Base-by-base conservation (phyloP, 768 basidiomycete species). In the Rhodosporidiobolus odoratus region DNA sequence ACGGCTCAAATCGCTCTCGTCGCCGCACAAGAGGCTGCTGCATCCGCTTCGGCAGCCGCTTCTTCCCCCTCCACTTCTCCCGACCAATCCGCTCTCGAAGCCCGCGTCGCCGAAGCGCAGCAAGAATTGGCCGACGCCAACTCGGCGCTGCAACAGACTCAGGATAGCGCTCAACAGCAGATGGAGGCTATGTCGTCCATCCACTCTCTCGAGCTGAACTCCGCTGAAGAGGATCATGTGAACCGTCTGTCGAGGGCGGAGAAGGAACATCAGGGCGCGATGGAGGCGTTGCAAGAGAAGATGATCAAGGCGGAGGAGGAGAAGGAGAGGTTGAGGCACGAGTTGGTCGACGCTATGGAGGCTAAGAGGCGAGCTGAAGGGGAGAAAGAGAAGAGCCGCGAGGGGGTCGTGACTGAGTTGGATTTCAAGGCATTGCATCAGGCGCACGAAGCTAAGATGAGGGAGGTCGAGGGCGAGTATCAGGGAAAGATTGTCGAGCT, bases 361-460 rank as follows among this genome's bases (percentile, higher is more conserved):
- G 60, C 45, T 15, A 56, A 47, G 38, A 4, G 57, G 9, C 19
- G 38, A 6, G 38, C 38, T 13, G 57, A 58, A 40, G 37, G 13
- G n/a, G 37, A 58, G n/a, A 40, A 16, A 40, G 25, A 38, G 57
- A 58, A 40, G 57, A 25, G 9, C 25, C 23, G 80, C 50, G 78
- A 83, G 41, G 79, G 82, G 57, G 81, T 83, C 23, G 85, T 90
- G 13, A 85, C 89, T 43, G 87, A 86, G 75, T 90, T 90, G 72
- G 90, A 92, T 65, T 80, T 93, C 48, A 86, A 87, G 78, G 85
- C 83, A 76, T 80, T 90, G 77, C 89, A 92, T 73, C 88, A 90
- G 78, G 91, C 91, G 9, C 91, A 93, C 79, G 89, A 89, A 78
- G 82, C 88, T 71, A 92, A 88, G 81, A 78, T 93, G 73, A 81